These are phyloP conservation scores for Aspergillus quadrilineatus DNA, from an alignment of 2,329 filamentous ascomycete genomes.

Conservation along the genomic window DNA sequence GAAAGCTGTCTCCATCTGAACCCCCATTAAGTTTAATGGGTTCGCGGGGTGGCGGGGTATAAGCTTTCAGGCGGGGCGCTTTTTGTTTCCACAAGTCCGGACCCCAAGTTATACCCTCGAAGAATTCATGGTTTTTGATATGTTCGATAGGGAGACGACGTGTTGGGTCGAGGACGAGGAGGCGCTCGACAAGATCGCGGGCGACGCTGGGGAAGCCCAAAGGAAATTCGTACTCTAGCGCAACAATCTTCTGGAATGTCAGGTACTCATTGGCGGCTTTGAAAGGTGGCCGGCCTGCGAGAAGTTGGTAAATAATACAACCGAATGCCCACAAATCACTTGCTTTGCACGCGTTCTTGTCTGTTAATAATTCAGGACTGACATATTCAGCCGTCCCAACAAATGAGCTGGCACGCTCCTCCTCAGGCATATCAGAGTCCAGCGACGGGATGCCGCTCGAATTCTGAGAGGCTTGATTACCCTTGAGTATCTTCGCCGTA, in stretches of 20 bases:
- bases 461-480: conserved; percentile 47
- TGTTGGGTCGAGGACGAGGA: conserved; percentile 83
- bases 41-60: conserved; percentile 73
- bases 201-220: conserved; percentile 81
- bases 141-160: conserved; percentile 87
- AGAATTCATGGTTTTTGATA: conserved; percentile 95
- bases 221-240: conserved; percentile 90
- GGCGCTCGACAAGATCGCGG: conserved; percentile 82
- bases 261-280: conserved; percentile 94
- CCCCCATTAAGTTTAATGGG: conserved; percentile 71
- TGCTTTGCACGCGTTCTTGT: conserved; percentile 95
- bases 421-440: conserved; percentile 59
- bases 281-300: conserved; percentile 95
- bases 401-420: conserved; percentile 83
- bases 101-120: conserved; percentile 82
- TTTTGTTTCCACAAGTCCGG: conserved; percentile 84
- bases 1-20: conserved; percentile 40
- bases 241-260: conserved; percentile 98
- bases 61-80: conserved; percentile 81
- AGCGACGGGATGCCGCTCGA: conserved; percentile 48
- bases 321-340: conserved; percentile 98
- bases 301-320: conserved; percentile 93
- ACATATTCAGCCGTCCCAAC: conserved; percentile 98
- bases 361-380: conserved; percentile 91
- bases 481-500: conserved; percentile 86